These are phyloP conservation scores for Geosmithia flava DNA, from an alignment of 2,329 filamentous ascomycete species.

Conservation along the genomic window DNA sequence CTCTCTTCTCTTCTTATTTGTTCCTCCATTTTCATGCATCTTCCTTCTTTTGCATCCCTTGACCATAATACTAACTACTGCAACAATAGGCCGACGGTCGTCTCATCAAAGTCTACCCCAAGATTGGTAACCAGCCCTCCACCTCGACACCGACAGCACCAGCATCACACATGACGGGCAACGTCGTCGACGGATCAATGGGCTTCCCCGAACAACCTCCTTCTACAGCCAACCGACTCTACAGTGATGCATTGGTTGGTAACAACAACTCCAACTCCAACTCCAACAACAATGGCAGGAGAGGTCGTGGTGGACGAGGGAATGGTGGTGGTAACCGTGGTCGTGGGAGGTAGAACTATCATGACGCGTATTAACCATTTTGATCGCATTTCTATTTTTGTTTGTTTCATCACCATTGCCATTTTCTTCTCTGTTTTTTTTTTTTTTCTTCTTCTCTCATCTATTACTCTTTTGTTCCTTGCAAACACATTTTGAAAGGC, in stretches of 20 bases:
- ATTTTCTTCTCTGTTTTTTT: too few species aligned
- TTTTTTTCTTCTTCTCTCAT: too few species aligned
- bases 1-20: background rate
- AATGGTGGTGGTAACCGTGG: conserved; percentile 6
- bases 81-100: conserved; percentile 55
- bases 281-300: background rate
- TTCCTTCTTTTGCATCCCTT: background rate
- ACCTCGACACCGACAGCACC: conserved; percentile 11
- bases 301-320: conserved; percentile 5
- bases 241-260: conserved; percentile 34
- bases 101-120: conserved; percentile 60
- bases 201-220: conserved; percentile 37
- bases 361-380: background rate
- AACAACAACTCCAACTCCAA: conserved; percentile 3
- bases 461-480: too few species aligned
- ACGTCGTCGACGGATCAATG: conserved; percentile 38
- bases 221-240: conserved; percentile 25
- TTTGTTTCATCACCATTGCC: too few species aligned
- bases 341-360: background rate
- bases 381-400: background rate
- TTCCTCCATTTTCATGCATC: too few species aligned
- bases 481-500: too few species aligned
- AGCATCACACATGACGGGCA: conserved; percentile 8
- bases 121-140: conserved; percentile 32
- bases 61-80: background rate